Evolutionary conservation across 1,139 yeast species (phyloP).

Genomic region (Hansenula anomala): DNA sequence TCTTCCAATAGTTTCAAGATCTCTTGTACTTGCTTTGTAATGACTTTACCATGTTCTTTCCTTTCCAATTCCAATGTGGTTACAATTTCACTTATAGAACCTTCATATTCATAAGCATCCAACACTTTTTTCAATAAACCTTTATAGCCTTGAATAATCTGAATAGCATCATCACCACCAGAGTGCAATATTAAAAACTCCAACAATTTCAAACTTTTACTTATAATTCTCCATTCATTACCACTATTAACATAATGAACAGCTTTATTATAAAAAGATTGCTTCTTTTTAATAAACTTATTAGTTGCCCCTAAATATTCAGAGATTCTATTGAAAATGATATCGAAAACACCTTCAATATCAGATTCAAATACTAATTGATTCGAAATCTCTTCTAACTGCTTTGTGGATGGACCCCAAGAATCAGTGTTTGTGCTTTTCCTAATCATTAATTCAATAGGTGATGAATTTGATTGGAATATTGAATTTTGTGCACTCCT

Average conservation of each 20-base stretch:
- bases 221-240: conserved; percentile 32
- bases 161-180: not conserved
- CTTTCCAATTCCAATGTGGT: not conserved
- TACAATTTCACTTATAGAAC: not conserved
- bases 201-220: conserved; percentile 30
- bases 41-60: not conserved
- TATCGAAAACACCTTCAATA: not conserved
- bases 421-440: conserved; percentile 41
- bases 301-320: conserved; percentile 26
- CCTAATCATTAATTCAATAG: conserved; percentile 30
- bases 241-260: conserved; percentile 34
- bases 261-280: conserved; percentile 30
- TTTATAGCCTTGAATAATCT: not conserved
- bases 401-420: conserved; percentile 42
- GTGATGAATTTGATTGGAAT: conserved; percentile 19
- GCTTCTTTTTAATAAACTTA: conserved; percentile 23
- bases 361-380: conserved; percentile 16
- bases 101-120: not conserved
- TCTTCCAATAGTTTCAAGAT: conserved; percentile 5
- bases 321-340: not conserved
- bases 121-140: not conserved
- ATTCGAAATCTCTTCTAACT: conserved; percentile 30
- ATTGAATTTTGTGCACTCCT: conserved; percentile 19
- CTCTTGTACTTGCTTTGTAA: not conserved
- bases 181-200: conserved; percentile 22